These are phyloP conservation scores for Starmerella potacharoeniae DNA, from an alignment of 805 yeast genomes.

Conservation along the genomic window DNA sequence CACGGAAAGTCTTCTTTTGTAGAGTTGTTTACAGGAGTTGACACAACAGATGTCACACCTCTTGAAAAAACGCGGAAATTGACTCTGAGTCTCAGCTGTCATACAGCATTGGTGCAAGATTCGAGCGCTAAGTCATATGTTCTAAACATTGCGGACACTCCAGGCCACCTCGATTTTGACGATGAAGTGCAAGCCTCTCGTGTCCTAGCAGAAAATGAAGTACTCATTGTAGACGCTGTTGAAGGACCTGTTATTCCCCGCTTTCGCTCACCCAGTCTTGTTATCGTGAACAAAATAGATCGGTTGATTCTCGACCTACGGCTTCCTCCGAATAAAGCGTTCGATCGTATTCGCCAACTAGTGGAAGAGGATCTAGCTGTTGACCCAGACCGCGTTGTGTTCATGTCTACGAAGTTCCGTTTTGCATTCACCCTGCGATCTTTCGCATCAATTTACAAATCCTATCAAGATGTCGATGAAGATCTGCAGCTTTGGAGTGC, in stretches of 20 bases:
- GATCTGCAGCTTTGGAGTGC: constrained; percentile 65
- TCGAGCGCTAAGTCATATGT: constrained; percentile 43
- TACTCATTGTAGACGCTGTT: constrained; percentile 68
- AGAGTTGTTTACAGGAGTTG: constrained; percentile 28
- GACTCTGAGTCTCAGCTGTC: constrained; percentile 51
- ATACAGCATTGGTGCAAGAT: constrained; percentile 49
- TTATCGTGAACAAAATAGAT: constrained; percentile 72
- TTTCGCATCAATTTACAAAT: constrained; percentile 44
- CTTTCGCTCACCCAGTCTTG: constrained; percentile 31
- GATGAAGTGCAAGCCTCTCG: constrained; percentile 60
- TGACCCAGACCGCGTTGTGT: constrained; percentile 53
- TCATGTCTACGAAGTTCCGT: constrained; percentile 55
- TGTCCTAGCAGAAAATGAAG: constrained; percentile 50
- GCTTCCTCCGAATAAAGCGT: constrained; percentile 64
- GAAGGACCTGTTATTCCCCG: constrained; percentile 59
- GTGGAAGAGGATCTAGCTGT: constrained; percentile 41
- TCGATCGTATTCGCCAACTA: constrained; percentile 48
- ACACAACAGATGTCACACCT: neutral
- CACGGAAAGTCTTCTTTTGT: constrained; percentile 80
- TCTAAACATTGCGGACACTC: constrained; percentile 66
- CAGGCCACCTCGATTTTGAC: constrained; percentile 79
- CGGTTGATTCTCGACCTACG: constrained; percentile 69
- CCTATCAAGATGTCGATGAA: constrained; percentile 27
- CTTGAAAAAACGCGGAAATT: constrained; percentile 58
- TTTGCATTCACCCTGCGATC: constrained; percentile 57